phyloP scores from a whole-genome alignment of 345 rosid genomes.

The Dipteronia sinensis region DNA sequence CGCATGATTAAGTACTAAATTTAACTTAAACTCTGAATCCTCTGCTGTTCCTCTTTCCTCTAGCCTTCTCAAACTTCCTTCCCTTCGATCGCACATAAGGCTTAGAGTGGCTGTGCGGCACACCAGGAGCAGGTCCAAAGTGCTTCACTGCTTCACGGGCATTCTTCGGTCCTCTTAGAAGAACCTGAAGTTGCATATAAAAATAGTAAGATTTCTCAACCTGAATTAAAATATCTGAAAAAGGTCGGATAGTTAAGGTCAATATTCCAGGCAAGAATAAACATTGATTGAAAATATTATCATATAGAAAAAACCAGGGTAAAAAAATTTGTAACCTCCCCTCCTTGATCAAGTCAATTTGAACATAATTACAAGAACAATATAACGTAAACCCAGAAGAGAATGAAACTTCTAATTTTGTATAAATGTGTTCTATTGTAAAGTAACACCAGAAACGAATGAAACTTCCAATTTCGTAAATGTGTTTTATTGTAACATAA shows the following conservation, averaged over 20 bases:
- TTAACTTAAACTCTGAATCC: slow-evolving; percentile 67
- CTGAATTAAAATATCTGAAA: not conserved
- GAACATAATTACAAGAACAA: too few species aligned
- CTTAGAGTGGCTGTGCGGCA: slow-evolving; percentile 87
- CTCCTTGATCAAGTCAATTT: too few species aligned
- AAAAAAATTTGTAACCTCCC: too few species aligned
- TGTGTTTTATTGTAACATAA: not conserved
- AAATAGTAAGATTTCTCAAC: not conserved
- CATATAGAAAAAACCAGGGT: too few species aligned
- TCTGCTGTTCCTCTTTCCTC: slow-evolving; percentile 88
- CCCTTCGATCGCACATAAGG: slow-evolving; percentile 89
- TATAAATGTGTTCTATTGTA: too few species aligned
- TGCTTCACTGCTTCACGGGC: slow-evolving; percentile 96
- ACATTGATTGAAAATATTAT: not conserved
- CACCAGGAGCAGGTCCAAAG: slow-evolving; percentile 98
- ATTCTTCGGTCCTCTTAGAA: slow-evolving; percentile 96
- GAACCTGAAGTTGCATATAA: slow-evolving; percentile 45
- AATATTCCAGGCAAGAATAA: too few species aligned
- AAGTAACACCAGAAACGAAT: not conserved
- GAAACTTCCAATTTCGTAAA: not conserved
- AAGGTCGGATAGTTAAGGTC: not conserved
- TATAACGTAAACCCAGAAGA: not conserved
- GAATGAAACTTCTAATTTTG: not conserved
- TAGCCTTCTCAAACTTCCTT: slow-evolving; percentile 88
- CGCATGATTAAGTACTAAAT: slow-evolving; percentile 22